Conservation (phyloP, 176 grass and related monocot genomes). For the Oryza glaberrima region DNA sequence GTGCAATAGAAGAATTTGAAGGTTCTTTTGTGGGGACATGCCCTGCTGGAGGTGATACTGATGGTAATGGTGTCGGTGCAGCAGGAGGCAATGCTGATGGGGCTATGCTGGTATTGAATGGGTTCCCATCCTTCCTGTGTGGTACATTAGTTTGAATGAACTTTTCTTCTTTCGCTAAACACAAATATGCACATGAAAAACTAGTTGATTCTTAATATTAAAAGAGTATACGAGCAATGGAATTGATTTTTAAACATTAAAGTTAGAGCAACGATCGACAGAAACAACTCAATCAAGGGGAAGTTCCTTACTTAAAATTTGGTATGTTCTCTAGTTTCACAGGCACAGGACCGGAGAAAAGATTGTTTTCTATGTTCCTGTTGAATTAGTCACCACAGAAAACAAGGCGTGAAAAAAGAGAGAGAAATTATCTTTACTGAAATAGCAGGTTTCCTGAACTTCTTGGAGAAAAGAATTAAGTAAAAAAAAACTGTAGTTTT, state of each 20-base stretch:
- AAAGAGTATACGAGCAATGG: neutral
- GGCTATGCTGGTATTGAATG: conserved; percentile 89
- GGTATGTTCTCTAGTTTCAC: conserved; percentile 73
- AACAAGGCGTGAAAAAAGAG: neutral
- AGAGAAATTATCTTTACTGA: conserved; percentile 14
- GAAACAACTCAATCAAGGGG: conserved; percentile 29
- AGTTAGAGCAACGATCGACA: neutral
- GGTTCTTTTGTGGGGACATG: conserved; percentile 58
- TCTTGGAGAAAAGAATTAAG: conserved; percentile 23
- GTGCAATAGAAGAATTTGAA: conserved; percentile 50
- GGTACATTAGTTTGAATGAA: conserved; percentile 49
- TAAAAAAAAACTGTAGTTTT: conserved; percentile 28
- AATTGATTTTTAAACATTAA: conserved; percentile 28
- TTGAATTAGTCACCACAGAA: conserved; percentile 34
- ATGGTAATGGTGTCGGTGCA: conserved; percentile 43
- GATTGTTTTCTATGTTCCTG: conserved; percentile 97
- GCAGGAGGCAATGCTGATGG: conserved; percentile 60
- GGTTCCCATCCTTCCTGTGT: conserved; percentile 93
- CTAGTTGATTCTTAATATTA: neutral
- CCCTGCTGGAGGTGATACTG: conserved; percentile 51
- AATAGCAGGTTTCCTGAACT: conserved; percentile 6
- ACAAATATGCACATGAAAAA: neutral
- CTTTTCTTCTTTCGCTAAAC: neutral
- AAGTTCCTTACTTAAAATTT: conserved; percentile 84
- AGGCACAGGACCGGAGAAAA: conserved; percentile 95